Conservation (phyloP, 352 stramenopile genomes). For the Globisporangium carolinianum region DNA sequence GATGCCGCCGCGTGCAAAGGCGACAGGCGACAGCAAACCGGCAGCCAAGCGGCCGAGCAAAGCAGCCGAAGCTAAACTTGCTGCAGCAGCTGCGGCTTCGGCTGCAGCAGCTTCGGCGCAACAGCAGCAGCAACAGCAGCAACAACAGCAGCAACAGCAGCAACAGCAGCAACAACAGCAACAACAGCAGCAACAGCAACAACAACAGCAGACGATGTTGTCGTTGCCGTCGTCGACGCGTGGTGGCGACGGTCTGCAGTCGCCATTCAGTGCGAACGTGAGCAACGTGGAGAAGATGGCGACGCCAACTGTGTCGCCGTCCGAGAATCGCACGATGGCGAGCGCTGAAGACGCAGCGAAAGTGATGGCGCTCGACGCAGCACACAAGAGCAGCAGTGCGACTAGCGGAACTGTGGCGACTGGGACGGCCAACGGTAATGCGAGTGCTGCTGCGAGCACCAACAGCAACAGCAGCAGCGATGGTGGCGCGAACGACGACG, state of each 20-base stretch:
- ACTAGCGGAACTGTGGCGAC: too few species aligned
- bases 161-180: too few species aligned
- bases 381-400: too few species aligned
- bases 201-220: too few species aligned
- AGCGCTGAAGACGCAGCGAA: constrained; percentile 7
- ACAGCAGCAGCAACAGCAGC: not conserved
- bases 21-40: constrained; percentile 2
- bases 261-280: constrained; percentile 5
- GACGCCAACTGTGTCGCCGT: constrained; percentile 13
- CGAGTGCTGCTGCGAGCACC: not conserved
- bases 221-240: not conserved
- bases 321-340: constrained; percentile 7
- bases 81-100: constrained; percentile 2
- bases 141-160: not conserved
- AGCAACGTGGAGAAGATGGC: constrained; percentile 12
- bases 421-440: too few species aligned
- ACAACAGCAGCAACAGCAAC: too few species aligned
- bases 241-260: constrained; percentile 10
- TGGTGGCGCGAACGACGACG: constrained; percentile 10
- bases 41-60: constrained; percentile 9
- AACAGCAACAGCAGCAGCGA: not conserved
- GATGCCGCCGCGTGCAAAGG: constrained; percentile 10
- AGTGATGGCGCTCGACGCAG: constrained; percentile 10
- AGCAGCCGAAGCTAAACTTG: constrained; percentile 7
- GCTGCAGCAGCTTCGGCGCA: not conserved